phyloP scores from a whole-genome alignment of 2,329 filamentous ascomycete genomes.

The Fusarium napiforme region DNA sequence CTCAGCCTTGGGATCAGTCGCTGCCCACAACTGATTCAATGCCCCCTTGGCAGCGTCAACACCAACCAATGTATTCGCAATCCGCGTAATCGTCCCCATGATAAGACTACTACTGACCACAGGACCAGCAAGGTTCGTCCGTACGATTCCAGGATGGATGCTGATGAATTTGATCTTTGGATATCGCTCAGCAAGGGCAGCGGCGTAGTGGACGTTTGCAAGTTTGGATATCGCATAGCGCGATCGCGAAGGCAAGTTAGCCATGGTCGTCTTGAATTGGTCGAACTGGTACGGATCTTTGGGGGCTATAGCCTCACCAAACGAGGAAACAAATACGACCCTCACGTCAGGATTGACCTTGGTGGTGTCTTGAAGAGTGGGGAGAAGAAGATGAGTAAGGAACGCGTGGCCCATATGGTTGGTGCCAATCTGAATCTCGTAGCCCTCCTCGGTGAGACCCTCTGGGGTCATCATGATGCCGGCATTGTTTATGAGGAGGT shows the following conservation, averaged over 20 bases:
- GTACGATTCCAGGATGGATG: background rate
- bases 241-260: background rate
- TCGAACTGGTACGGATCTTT: constrained; percentile 10
- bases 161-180: background rate
- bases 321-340: background rate
- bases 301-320: background rate
- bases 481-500: constrained; percentile 4
- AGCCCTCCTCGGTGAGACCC: background rate
- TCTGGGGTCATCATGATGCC: constrained; percentile 16
- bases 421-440: constrained; percentile 5
- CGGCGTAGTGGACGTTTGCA: constrained; percentile 11
- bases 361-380: background rate
- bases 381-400: background rate
- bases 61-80: background rate
- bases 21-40: background rate
- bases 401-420: constrained; percentile 8
- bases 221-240: constrained; percentile 7
- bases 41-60: background rate
- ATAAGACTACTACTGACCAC: background rate
- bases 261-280: constrained; percentile 4
- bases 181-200: background rate
- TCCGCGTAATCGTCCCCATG: background rate
- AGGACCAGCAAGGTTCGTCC: background rate
- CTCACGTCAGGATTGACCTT: constrained; percentile 3
- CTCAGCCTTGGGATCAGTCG: background rate